Evolutionary conservation across 2,329 filamentous ascomycete species (phyloP), one percentile per base, ranked within the genome.

Genomic region (Xylariomycetidae sp.): DNA sequence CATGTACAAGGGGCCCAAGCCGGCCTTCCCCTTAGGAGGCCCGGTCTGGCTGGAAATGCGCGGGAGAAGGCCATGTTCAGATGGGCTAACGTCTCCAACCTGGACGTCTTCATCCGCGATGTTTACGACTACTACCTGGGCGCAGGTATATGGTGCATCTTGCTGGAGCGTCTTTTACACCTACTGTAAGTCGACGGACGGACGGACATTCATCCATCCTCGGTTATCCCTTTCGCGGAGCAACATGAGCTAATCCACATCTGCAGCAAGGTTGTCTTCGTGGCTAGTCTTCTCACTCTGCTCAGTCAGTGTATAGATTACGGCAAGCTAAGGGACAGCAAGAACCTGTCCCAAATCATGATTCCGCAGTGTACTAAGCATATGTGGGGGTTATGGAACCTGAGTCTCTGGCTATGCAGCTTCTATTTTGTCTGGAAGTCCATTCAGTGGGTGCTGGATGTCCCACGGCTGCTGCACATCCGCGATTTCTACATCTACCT

Each of bases 51-150:
- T 12, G 48, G 42, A 17, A 54, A 54, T 32, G 62, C 64, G 10
- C 79, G 79, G 57, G 83, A 90, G 53, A 83, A 81, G 57, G 88
- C 89, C 4, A 76, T 94, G 66, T 95, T 87, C 82, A 76, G 85
- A 60, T 95, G 89, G 85, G 85, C 85, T 34, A 95, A 95, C 52
- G 85, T 92, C 37, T 78, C 85, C 23, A 92, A 94, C 52, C 67
- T 95, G 33, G 89, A 95, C 59, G 82, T 79, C 49, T 95, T 95
- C 56, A 78, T 95, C 53, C 74, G 77, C 35, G 83, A 77, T 42
- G 85, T 94, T 4, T 95, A 95, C 56, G 72, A 83, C 44, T 95
- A 95, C 59, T 95, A 85, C 52, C 68, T 82, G 32, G 83, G 82
- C 2, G 82, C 86, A 43, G 89, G 89, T 0, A 77, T 94, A 23